Conservation (phyloP, 1,284 basidiomycete species). For the Thecaphora thlaspeos region DNA sequence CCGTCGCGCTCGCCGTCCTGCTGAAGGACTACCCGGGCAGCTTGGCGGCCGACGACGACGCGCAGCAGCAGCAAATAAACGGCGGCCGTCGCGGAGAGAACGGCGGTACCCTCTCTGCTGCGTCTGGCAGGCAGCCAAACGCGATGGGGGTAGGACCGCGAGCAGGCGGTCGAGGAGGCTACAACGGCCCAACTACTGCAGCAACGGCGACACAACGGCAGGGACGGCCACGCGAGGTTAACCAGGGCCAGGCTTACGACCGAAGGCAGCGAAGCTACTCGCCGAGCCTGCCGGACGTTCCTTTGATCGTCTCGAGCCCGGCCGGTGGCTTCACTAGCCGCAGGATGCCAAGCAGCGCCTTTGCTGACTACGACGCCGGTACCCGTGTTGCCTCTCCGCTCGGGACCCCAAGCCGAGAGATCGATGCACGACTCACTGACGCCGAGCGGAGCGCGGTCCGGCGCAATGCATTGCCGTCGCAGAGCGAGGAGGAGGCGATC, state of each 20-base stretch:
- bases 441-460: slow-evolving; percentile 22
- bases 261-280: slow-evolving; percentile 35
- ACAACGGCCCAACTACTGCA: no score
- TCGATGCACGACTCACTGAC: slow-evolving; percentile 22
- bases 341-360: slow-evolving; percentile 26
- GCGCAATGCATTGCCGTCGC: slow-evolving; percentile 7
- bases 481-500: slow-evolving; percentile 39
- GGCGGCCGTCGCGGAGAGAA: no score
- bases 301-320: slow-evolving; percentile 42
- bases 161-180: no score
- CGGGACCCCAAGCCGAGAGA: slow-evolving; percentile 14
- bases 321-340: slow-evolving; percentile 45
- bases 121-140: no score
- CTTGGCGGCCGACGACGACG: slow-evolving; percentile 1
- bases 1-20: slow-evolving; percentile 37
- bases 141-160: no score
- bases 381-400: slow-evolving; percentile 8
- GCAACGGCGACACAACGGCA: neutral
- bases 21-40: slow-evolving; percentile 47
- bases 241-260: neutral
- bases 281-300: slow-evolving; percentile 41
- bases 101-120: no score
- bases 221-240: neutral
- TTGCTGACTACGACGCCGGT: slow-evolving; percentile 8
- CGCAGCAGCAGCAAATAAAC: neutral